These are phyloP conservation scores for Aureobasidium pullulans DNA, from an alignment of 2,329 filamentous ascomycete genomes.

Conservation along the genomic window DNA sequence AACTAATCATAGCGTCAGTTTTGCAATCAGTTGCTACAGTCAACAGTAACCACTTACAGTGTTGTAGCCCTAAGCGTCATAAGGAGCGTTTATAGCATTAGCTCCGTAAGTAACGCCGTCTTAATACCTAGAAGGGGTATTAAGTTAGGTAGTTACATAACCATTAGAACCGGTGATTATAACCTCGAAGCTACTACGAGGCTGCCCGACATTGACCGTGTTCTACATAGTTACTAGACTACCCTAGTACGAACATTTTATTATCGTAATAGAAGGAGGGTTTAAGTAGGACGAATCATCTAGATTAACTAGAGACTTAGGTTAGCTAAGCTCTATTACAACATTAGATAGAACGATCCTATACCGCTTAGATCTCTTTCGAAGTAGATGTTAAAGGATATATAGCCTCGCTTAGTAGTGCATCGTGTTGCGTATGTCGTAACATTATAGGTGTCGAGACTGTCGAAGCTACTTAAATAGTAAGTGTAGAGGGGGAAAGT, in stretches of 20 bases:
- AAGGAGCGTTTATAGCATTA: too few species aligned
- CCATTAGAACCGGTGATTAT: slow-evolving; percentile 28
- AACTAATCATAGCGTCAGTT: too few species aligned
- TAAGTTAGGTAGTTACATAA: too few species aligned
- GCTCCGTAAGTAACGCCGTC: not conserved
- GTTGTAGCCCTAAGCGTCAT: too few species aligned
- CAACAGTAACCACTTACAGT: too few species aligned
- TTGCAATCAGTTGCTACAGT: too few species aligned
- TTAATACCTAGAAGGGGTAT: too few species aligned
- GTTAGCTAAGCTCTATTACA: too few species aligned
- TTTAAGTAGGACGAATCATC: slow-evolving; percentile 15
- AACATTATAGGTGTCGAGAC: slow-evolving; percentile 22
- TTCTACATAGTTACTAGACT: slow-evolving; percentile 14
- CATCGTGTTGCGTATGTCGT: slow-evolving; percentile 22
- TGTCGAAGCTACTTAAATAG: too few species aligned
- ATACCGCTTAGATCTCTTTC: slow-evolving; percentile 13
- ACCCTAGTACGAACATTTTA: slow-evolving; percentile 18
- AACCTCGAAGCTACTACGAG: slow-evolving; percentile 23
- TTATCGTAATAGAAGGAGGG: slow-evolving; percentile 14
- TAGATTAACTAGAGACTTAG: slow-evolving; percentile 1
- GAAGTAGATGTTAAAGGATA: slow-evolving; percentile 21
- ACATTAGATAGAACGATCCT: too few species aligned
- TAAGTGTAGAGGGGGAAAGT: too few species aligned
- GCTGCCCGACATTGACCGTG: slow-evolving; percentile 16
- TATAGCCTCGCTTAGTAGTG: slow-evolving; percentile 17